A percentile compares a stretch with the other conserved stretches of the same genome.
Evolutionary conservation across 768 basidiomycete genomes (phyloP).

Genomic region (Ephemerocybe angulata): DNA sequence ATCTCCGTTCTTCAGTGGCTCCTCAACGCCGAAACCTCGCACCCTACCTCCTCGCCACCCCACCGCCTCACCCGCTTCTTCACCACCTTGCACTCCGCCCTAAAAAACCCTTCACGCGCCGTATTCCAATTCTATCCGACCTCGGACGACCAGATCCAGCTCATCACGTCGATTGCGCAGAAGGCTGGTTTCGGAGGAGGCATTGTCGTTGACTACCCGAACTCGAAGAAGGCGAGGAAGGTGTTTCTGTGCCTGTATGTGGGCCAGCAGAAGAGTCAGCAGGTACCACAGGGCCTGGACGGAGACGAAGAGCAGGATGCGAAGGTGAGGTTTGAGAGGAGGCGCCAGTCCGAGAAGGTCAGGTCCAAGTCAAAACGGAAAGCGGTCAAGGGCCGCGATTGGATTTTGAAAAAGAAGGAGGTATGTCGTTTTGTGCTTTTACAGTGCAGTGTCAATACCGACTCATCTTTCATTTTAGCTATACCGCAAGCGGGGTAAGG

Average conservation of each 20-base stretch:
- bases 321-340: slow-evolving; percentile 69
- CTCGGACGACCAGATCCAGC: slow-evolving; percentile 93
- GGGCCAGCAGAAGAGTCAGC: slow-evolving; percentile 64
- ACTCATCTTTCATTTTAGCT: slow-evolving; percentile 40
- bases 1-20: slow-evolving; percentile 99
- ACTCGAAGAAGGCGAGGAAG: slow-evolving; percentile 93
- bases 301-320: slow-evolving; percentile 58
- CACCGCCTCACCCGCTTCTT: slow-evolving; percentile 86
- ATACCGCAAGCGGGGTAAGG: slow-evolving; percentile 82
- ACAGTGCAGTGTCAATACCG: slow-evolving; percentile 2
- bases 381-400: slow-evolving; percentile 72
- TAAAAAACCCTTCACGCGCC: slow-evolving; percentile 82
- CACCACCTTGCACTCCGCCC: slow-evolving; percentile 84
- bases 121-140: slow-evolving; percentile 95
- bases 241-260: slow-evolving; percentile 93
- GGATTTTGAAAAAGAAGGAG: slow-evolving; percentile 98
- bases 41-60: slow-evolving; percentile 83
- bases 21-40: slow-evolving; percentile 91
- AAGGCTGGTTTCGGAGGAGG: slow-evolving; percentile 97
- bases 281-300: slow-evolving; percentile 74
- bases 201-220: slow-evolving; percentile 94
- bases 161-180: slow-evolving; percentile 90
- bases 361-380: slow-evolving; percentile 67
- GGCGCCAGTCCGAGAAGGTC: slow-evolving; percentile 63
- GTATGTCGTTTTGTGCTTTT: slow-evolving; percentile 36